Conservation (phyloP, 2,329 filamentous ascomycete genomes). For the Albophoma yamanashiensis region DNA sequence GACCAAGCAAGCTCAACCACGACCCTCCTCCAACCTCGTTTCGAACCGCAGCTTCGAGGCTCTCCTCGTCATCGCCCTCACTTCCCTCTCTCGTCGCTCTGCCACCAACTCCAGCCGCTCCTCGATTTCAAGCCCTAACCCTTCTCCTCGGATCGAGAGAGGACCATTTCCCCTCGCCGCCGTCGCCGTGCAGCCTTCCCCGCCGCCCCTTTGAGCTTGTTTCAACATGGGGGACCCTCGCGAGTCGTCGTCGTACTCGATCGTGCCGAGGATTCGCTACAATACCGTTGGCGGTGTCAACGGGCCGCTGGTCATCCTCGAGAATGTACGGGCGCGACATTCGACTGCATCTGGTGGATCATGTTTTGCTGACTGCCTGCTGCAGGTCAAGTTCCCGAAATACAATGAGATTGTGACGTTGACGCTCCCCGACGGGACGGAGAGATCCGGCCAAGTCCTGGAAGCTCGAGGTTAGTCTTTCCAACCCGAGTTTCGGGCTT, state of each 20-base stretch:
- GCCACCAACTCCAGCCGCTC: background rate
- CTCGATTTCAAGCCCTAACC: slow-evolving; percentile 2
- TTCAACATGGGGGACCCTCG: slow-evolving; percentile 42
- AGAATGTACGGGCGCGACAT: slow-evolving; percentile 56
- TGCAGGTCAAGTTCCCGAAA: slow-evolving; percentile 87
- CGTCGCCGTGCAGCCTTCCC: slow-evolving; percentile 2
- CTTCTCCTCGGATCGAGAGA: background rate
- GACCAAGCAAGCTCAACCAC: slow-evolving; percentile 25
- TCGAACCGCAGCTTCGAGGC: slow-evolving; percentile 8
- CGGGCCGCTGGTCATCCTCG: slow-evolving; percentile 92
- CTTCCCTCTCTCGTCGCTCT: slow-evolving; percentile 6
- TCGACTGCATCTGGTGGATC: background rate
- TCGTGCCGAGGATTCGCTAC: slow-evolving; percentile 65
- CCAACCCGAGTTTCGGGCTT: background rate
- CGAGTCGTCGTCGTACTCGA: slow-evolving; percentile 49
- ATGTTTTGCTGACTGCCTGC: slow-evolving; percentile 12
- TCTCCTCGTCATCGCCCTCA: slow-evolving; percentile 8
- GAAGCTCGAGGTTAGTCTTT: slow-evolving; percentile 75
- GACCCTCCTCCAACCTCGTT: slow-evolving; percentile 26
- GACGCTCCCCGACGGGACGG: slow-evolving; percentile 89
- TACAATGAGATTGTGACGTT: slow-evolving; percentile 98
- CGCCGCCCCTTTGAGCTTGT: slow-evolving; percentile 8
- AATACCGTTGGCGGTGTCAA: slow-evolving; percentile 98
- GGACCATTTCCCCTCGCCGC: background rate
- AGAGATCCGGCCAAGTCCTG: slow-evolving; percentile 88